Conservation (phyloP, 768 basidiomycete species). For the Kwoniella mangroviensis region DNA sequence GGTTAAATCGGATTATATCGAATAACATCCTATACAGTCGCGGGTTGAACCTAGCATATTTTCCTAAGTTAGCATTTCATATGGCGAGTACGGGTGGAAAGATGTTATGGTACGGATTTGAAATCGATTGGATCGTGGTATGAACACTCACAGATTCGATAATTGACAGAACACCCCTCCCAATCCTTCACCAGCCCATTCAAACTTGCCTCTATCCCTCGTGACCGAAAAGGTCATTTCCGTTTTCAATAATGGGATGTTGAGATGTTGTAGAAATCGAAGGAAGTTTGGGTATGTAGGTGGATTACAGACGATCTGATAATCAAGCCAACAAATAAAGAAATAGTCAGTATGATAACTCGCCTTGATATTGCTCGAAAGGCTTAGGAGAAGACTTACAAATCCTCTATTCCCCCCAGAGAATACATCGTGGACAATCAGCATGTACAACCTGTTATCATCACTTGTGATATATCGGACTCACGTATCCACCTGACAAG, state of each 20-base stretch:
- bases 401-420: conserved; percentile 62
- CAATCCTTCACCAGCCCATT: conserved; percentile 75
- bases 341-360: too few species aligned
- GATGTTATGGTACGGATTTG: too few species aligned
- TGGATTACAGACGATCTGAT: conserved; percentile 76
- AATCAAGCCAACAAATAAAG: neutral
- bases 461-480: conserved; percentile 45
- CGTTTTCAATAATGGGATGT: conserved; percentile 65
- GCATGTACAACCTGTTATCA: neutral
- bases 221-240: conserved; percentile 82
- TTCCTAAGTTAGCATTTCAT: too few species aligned
- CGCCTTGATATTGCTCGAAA: too few species aligned
- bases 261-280: conserved; percentile 66
- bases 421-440: neutral
- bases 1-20: conserved; percentile 69
- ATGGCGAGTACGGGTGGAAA: too few species aligned
- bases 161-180: conserved; percentile 71
- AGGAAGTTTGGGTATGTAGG: conserved; percentile 79
- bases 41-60: conserved; percentile 45
- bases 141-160: conserved; percentile 57
- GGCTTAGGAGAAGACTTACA: conserved; percentile 57
- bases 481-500: conserved; percentile 72
- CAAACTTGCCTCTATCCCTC: conserved; percentile 69
- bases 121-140: too few species aligned
- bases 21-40: conserved; percentile 55